A percentile compares a stretch with the other conserved stretches of the same genome.
These are phyloP conservation scores for Breynia disticha DNA, from an alignment of 441 rosid genomes.

Conservation along the genomic window DNA sequence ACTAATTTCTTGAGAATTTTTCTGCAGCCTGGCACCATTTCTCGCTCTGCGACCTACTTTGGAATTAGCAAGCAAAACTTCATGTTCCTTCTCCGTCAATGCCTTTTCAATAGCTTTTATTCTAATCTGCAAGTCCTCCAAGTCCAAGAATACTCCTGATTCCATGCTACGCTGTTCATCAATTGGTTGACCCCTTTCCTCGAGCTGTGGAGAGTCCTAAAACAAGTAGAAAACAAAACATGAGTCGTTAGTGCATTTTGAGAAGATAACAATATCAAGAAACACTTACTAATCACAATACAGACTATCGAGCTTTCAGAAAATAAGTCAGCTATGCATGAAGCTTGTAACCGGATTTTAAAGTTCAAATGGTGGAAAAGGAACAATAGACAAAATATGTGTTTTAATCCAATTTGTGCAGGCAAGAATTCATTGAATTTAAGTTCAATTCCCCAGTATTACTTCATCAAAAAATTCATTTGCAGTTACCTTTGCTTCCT, in stretches of 20 bases:
- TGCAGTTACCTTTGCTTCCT: slow-evolving; percentile 39
- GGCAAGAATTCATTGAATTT: background rate
- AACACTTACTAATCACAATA: too few species aligned
- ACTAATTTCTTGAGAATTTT: slow-evolving; percentile 30
- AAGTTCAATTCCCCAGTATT: background rate
- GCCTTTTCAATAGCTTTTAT: slow-evolving; percentile 59
- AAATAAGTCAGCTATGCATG: too few species aligned
- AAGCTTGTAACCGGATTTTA: too few species aligned
- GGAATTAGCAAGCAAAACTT: slow-evolving; percentile 34
- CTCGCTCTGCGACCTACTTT: slow-evolving; percentile 29
- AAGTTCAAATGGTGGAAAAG: too few species aligned
- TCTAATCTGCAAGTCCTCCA: slow-evolving; percentile 47
- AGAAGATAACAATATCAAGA: background rate
- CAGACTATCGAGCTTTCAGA: too few species aligned
- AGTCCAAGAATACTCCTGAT: slow-evolving; percentile 28
- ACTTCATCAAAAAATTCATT: background rate
- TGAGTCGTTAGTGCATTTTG: background rate
- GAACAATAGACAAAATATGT: too few species aligned
- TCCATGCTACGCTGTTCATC: slow-evolving; percentile 16
- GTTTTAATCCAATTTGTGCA: too few species aligned
- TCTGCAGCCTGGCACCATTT: slow-evolving; percentile 23
- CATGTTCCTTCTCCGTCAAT: slow-evolving; percentile 47
- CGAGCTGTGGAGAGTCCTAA: slow-evolving; percentile 35
- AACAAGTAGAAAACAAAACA: slow-evolving; percentile 4
- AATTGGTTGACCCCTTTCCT: slow-evolving; percentile 26